Evolutionary conservation across 1,284 basidiomycete species (phyloP), one percentile per base, ranked within the genome.

Genomic region (Vanrija sp.): DNA sequence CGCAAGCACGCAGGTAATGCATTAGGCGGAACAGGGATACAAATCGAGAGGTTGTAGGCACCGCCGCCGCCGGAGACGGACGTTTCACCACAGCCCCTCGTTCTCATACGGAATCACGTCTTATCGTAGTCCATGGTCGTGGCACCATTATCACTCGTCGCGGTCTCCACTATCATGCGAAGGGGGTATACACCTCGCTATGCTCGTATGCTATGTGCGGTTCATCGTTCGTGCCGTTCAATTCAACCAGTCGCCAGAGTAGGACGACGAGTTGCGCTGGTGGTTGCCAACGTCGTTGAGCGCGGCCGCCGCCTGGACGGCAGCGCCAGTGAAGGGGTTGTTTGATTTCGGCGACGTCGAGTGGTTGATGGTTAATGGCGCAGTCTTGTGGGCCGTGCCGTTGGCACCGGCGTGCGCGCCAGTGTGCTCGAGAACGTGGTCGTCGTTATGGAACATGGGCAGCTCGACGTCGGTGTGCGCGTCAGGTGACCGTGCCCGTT

Each of bases 401-500:
- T 39, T 39, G 38, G 38, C n/a, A 8, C n/a, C 38, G 38, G 38
- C 6, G 38, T 39, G 38, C 4, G 36, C 36, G 14, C 15, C 36
- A 18, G 36, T 15, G 38, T 20, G 38, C 2, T n/a, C n/a, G 15
- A n/a, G n/a, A 9, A 8, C 19, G 38, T 20, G 38, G 38, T 39
- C 38, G 15, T 39, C n/a, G 38, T 39, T 20, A 15, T 20, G n/a
- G n/a, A 39, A 19, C 7, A 15, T 12, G 38, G 38, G n/a, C n/a
- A 20, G 18, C 16, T 39, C 38, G 38, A 31, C 10, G 31, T 31
- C 31, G n/a, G n/a, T n/a, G 12, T 48, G 43, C 3, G 54, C 51
- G 49, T 53, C 59, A 1, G 71, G 69, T 25, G 69, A 71, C 35
- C 71, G 58, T 10, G 67, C 64, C 48, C 67, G 56, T 56, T 72